Conservation (phyloP, 1,284 basidiomycete species). For the Salmacisia buchloeana region DNA sequence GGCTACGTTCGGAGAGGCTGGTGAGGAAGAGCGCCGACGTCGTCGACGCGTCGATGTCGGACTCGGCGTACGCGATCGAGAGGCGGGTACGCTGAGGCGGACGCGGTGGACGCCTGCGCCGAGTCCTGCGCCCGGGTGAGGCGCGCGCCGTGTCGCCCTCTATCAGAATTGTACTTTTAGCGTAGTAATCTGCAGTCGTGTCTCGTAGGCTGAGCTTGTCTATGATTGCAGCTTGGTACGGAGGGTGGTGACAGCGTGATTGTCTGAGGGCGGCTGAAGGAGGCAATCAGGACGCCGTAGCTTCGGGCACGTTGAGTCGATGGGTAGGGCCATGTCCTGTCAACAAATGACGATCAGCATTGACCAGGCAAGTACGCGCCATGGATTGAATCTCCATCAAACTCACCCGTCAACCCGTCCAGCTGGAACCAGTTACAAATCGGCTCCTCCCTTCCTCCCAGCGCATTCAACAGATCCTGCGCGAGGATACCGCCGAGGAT, state of each 20-base stretch:
- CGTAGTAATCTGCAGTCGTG: too few species aligned
- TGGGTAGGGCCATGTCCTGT: not conserved
- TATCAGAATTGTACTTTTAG: not conserved
- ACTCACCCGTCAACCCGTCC: conserved; percentile 69
- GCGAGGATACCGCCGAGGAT: conserved; percentile 88
- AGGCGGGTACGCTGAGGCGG: not conserved
- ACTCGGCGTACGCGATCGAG: not conserved
- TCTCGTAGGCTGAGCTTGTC: too few species aligned
- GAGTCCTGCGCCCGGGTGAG: not conserved
- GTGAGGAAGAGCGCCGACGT: not conserved
- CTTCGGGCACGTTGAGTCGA: not conserved
- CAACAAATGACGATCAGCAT: not conserved
- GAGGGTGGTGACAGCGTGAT: too few species aligned
- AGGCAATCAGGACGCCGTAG: not conserved
- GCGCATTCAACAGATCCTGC: conserved; percentile 86
- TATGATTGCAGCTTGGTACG: too few species aligned
- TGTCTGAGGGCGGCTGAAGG: too few species aligned
- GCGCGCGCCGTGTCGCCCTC: too few species aligned
- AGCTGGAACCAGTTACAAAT: conserved; percentile 89
- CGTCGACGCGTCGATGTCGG: not conserved
- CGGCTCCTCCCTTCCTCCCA: conserved; percentile 82
- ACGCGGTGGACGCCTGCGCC: not conserved
- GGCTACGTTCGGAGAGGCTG: not conserved
- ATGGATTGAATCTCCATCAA: not conserved
- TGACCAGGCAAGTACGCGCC: not conserved